phyloP scores from a whole-genome alignment of 345 rosid species.

The Euphorbia peplus region DNA sequence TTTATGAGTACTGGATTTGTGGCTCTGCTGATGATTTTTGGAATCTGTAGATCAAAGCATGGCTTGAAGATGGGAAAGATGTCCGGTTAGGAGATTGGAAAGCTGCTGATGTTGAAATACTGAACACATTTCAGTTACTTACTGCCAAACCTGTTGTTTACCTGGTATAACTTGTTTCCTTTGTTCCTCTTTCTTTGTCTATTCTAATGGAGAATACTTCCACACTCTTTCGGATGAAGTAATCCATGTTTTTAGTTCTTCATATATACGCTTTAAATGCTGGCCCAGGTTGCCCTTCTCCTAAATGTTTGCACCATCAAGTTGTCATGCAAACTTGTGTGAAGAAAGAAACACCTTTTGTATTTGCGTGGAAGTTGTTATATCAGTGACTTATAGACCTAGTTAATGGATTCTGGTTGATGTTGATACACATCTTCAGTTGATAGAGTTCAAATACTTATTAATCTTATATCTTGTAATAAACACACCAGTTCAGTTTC shows the following conservation, averaged over 20 bases:
- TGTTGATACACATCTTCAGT: neutral
- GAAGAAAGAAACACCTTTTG: neutral
- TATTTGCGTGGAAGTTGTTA: no score
- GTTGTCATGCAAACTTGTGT: neutral
- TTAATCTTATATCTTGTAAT: neutral
- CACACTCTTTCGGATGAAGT: neutral
- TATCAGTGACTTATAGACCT: no score
- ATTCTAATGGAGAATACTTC: neutral
- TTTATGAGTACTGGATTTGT: slow-evolving; percentile 1
- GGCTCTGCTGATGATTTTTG: slow-evolving; percentile 11
- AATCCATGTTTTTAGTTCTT: neutral
- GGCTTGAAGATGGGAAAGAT: slow-evolving; percentile 82
- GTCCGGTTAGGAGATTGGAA: slow-evolving; percentile 97
- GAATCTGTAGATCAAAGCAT: slow-evolving; percentile 62
- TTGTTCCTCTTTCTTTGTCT: neutral
- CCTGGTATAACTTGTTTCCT: slow-evolving; percentile 47
- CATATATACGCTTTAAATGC: neutral
- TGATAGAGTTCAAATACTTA: neutral
- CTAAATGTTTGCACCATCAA: neutral
- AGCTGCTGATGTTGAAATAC: slow-evolving; percentile 87
- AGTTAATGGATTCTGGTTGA: neutral
- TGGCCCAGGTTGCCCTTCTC: neutral
- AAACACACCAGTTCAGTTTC: no score
- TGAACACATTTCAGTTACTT: slow-evolving; percentile 92
- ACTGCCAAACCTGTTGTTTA: slow-evolving; percentile 97